A percentile compares a stretch with the other conserved stretches of the same genome.
These are phyloP conservation scores for Fagus sylvatica DNA, from an alignment of 306 rosid genomes.

Conservation along the genomic window DNA sequence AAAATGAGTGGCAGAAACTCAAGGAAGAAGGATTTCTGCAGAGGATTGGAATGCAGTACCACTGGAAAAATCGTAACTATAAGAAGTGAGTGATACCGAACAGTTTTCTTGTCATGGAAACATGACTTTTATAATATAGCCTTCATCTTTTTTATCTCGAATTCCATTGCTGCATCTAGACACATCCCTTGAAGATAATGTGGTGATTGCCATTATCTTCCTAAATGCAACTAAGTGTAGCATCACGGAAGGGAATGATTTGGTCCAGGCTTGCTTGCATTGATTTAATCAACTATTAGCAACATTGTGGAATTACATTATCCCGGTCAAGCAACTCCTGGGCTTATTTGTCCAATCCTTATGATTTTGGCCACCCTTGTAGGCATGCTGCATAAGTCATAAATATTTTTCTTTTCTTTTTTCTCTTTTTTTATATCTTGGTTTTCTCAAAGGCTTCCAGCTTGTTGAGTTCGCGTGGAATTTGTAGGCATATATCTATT, in stretches of 20 bases:
- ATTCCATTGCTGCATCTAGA: neutral
- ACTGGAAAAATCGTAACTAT: slow-evolving; percentile 93
- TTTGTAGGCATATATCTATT: neutral
- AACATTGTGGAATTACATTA: neutral
- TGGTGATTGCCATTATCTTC: neutral
- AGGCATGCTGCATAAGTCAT: neutral
- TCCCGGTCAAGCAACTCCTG: neutral
- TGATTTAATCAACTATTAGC: neutral
- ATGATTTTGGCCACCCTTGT: neutral
- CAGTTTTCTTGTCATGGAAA: neutral
- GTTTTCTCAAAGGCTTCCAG: neutral
- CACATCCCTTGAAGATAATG: neutral
- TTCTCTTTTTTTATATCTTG: neutral
- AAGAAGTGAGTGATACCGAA: slow-evolving; percentile 45
- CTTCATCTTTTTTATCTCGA: neutral
- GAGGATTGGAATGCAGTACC: slow-evolving; percentile 97
- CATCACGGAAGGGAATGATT: neutral
- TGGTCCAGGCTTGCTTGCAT: neutral
- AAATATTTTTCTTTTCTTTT: neutral
- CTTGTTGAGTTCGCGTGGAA: neutral
- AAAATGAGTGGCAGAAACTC: slow-evolving; percentile 62
- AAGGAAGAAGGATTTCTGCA: slow-evolving; percentile 70
- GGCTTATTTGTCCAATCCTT: neutral
- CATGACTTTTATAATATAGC: neutral
- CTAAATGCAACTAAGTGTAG: neutral